Conservation (phyloP, 2,329 filamentous ascomycete species). For the Fusarium sp. region DNA sequence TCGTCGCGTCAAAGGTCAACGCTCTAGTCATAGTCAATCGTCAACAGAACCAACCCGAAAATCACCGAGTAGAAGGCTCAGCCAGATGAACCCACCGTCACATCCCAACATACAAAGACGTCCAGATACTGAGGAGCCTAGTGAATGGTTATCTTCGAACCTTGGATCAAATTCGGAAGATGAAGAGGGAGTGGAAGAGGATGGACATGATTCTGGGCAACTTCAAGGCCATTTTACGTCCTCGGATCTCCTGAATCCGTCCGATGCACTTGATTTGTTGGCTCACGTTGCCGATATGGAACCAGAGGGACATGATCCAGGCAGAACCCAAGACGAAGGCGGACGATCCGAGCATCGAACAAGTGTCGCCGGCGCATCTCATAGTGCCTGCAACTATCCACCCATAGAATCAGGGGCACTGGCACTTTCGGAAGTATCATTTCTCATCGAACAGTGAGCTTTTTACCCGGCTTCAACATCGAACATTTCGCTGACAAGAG, state of each 20-base stretch:
- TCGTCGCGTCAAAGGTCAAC: constrained; percentile 48
- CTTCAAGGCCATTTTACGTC: constrained; percentile 56
- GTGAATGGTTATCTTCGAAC: constrained; percentile 31
- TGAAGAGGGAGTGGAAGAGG: constrained; percentile 18
- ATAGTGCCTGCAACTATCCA: constrained; percentile 42
- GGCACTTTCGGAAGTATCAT: constrained; percentile 41
- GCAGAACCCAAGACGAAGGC: constrained; percentile 4
- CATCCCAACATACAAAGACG: not conserved
- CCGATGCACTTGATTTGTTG: constrained; percentile 55
- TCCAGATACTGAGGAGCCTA: constrained; percentile 19
- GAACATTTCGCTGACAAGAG: not conserved
- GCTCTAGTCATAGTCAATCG: not conserved
- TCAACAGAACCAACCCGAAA: not conserved
- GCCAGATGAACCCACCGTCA: not conserved
- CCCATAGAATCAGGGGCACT: constrained; percentile 50
- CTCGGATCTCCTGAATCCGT: constrained; percentile 55
- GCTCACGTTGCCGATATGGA: constrained; percentile 56
- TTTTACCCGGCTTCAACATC: too few relatives aligned
- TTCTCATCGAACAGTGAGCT: constrained; percentile 46
- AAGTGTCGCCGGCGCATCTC: not conserved
- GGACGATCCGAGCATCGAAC: not conserved
- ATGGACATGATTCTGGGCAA: not conserved
- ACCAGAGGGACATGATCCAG: constrained; percentile 35
- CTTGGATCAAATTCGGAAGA: constrained; percentile 22
- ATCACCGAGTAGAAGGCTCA: not conserved